These are phyloP conservation scores for Epichloe amarillans DNA, from an alignment of 2,329 filamentous ascomycete species.

Conservation along the genomic window DNA sequence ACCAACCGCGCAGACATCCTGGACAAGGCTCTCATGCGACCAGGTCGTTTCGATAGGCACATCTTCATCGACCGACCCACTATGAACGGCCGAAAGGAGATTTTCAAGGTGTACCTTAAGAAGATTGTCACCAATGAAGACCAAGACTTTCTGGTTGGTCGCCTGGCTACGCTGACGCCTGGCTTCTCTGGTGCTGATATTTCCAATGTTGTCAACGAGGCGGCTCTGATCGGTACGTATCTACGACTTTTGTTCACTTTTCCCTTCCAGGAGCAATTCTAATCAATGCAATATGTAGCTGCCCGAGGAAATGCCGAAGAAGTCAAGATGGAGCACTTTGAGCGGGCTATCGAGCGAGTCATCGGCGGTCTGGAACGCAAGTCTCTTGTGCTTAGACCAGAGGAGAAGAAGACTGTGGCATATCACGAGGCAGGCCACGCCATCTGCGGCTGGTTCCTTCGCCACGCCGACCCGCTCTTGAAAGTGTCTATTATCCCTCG, in stretches of 20 bases:
- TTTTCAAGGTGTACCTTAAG: conserved; percentile 85
- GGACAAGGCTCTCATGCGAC: conserved; percentile 91
- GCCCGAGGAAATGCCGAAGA: conserved; percentile 68
- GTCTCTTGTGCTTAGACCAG: conserved; percentile 80
- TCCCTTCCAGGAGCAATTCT: not conserved
- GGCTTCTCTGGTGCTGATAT: conserved; percentile 97
- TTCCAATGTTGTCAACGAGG: conserved; percentile 96
- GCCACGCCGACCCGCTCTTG: conserved; percentile 88
- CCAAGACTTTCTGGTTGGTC: conserved; percentile 72
- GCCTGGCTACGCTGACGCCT: conserved; percentile 82
- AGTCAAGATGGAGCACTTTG: conserved; percentile 83
- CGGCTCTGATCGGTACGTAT: conserved; percentile 76
- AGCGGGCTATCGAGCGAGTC: conserved; percentile 94
- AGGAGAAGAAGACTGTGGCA: conserved; percentile 90
- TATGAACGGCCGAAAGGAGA: conserved; percentile 92
- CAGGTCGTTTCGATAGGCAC: conserved; percentile 92
- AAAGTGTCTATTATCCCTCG: conserved; percentile 98
- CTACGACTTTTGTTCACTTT: conserved; percentile 16
- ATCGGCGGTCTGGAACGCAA: conserved; percentile 96
- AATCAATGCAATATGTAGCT: conserved; percentile 36
- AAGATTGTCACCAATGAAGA: conserved; percentile 93
- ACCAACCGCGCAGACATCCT: conserved; percentile 92
- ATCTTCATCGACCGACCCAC: conserved; percentile 91
- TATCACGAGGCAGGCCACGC: conserved; percentile 98
- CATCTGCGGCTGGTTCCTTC: conserved; percentile 96